phyloP scores from a whole-genome alignment of 176 grass and related monocot genomes.

The Ensete glaucum region DNA sequence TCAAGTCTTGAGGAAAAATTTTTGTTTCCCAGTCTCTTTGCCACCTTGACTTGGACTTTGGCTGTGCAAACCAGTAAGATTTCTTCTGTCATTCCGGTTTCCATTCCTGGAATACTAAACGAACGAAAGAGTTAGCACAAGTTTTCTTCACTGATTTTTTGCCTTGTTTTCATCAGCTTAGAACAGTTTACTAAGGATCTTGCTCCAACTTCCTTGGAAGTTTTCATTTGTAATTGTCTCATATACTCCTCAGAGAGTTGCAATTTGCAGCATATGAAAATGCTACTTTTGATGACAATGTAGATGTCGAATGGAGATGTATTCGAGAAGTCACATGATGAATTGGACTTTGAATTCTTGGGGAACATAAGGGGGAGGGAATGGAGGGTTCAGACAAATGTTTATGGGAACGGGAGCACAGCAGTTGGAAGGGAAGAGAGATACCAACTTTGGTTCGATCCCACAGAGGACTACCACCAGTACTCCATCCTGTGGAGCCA shows the following conservation, averaged over 20 bases:
- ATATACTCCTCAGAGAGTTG: too few relatives aligned
- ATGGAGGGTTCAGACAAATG: conserved; percentile 50
- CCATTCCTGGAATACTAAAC: background rate
- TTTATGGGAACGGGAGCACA: conserved; percentile 56
- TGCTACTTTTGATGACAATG: conserved; percentile 13
- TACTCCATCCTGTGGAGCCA: conserved; percentile 48
- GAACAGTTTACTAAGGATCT: background rate
- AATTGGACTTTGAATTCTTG: conserved; percentile 52
- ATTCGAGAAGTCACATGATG: conserved; percentile 48
- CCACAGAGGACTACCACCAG: conserved; percentile 33
- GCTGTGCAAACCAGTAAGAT: background rate
- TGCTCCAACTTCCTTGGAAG: background rate
- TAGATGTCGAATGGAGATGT: conserved; percentile 50
- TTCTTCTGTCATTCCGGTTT: background rate
- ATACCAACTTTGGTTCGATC: conserved; percentile 41
- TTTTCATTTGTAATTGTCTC: background rate
- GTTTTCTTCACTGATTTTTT: too few relatives aligned
- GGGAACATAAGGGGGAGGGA: conserved; percentile 43
- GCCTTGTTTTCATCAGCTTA: too few relatives aligned
- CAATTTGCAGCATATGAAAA: background rate
- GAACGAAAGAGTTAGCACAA: too few relatives aligned
- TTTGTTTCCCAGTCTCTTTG: background rate
- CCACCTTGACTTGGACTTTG: background rate
- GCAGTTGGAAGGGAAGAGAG: conserved; percentile 39
- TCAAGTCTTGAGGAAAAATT: background rate